Evolutionary conservation across 345 rosid genomes (phyloP), one percentile per base, ranked within the genome.

Genomic region (Mercurialis annua): DNA sequence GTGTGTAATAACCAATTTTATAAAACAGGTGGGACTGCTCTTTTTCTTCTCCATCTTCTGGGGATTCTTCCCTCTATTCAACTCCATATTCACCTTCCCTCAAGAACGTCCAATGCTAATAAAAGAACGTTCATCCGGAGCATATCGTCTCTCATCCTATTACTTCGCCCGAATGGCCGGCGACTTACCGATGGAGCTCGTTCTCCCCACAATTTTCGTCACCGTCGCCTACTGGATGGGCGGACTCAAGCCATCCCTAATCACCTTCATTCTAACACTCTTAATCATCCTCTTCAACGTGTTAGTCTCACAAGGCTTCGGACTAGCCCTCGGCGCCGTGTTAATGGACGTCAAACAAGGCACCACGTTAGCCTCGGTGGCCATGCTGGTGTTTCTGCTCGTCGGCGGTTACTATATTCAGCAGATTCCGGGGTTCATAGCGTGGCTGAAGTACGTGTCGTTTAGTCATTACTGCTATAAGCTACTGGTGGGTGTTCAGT

Each of bases 141-240:
- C 90, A 89, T 93, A 90, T 79, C 90, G 89, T 14, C 90, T 93
- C 21, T 93, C 97, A 10, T 88, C 98, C 36, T 93, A 90, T 57
- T 93, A 82, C 76, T 77, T 88, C 18, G 90, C 96, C 3, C 76
- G 94, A 56, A 85, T 76, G 11, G 90, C 80, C 0, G 98, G 98
- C 1, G 98, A 93, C 79, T 79, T 93, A 59, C 97, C 98, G 2
- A 93, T 93, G 97, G 98, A 93, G 73, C 94, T 93, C 6, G 83
- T 93, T 66, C 89, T 93, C 53, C 98, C 98, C 5, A 86, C 96
- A 0, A 80, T 86, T 29, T 93, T 90, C 30, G 82, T 87, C 7
- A 84, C 90, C 3, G 31, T 90, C 46, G 72, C 94, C 3, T 93
- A 93, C 71, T 93, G 98, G 98, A 93, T 90, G 97, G 97, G 94